Base-by-base conservation (phyloP, 257 asterid genomes). In the Ehretia macrophylla region DNA sequence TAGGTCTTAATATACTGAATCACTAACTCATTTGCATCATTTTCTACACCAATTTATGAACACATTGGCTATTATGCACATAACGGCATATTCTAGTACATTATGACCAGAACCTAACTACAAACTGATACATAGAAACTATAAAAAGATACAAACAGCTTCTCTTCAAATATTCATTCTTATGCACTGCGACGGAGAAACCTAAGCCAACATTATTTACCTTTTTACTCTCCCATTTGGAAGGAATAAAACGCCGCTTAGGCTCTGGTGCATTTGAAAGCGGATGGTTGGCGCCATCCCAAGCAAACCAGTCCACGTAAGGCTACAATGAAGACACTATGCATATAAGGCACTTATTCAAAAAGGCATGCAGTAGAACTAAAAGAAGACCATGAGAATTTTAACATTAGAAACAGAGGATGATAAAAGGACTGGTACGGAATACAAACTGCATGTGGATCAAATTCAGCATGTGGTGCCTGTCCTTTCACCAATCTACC, bases 181-280 rank as follows among this genome's bases (percentile, higher is more conserved):
- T 27, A 55, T n/a, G n/a, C n/a, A n/a, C n/a, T 17, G 46, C 38
- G 37, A 37, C 55, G 40, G 47, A 11, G n/a, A 22, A 65, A 17
- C 32, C 64, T n/a, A 17, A 58, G 38, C 20, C 50, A 62, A 48
- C 32, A 56, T 14, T 51, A 58, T 56, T 40, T 63, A 93, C 99
- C 99, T 35, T 73, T 78, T 74, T 86, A 75, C 86, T 81, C 80
- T 93, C 99, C 96, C 85, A 86, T 77, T 85, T 88, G 39, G 99
- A 93, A 57, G 90, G 96, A 75, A 80, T 80, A 79, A 93, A 93
- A 58, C 99, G 99, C 22, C 99, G 80, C 82, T 93, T 93, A 50
- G 99, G 99, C 81, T 93, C 99, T 10, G 99, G 97, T 14, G 94
- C 95, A 78, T 79, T 83, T 37, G 96, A 86, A 53, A 93, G 75